These are phyloP conservation scores for Cyclocybe cylindracea DNA, from an alignment of 768 basidiomycete genomes.

Conservation along the genomic window DNA sequence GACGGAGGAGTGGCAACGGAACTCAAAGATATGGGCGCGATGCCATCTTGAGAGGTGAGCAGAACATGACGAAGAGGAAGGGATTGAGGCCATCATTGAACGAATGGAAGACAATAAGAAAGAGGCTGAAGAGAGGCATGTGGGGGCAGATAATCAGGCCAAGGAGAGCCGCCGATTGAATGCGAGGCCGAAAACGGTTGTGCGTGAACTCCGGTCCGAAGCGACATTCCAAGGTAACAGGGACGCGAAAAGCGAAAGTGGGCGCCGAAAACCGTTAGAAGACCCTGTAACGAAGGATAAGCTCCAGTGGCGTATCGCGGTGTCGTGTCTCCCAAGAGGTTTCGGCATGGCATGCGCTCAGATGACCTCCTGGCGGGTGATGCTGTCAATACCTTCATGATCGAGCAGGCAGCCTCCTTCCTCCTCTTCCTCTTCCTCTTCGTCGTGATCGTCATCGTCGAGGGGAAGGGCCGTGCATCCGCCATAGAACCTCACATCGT, in stretches of 20 bases:
- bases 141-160: too few relatives aligned
- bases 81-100: too few relatives aligned
- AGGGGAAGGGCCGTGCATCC: background rate
- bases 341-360: constrained; percentile 5
- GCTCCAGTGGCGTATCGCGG: background rate
- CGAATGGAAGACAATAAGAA: too few relatives aligned
- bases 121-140: too few relatives aligned
- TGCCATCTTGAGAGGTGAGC: too few relatives aligned
- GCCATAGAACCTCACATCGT: constrained; percentile 7
- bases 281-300: background rate
- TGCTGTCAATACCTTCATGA: constrained; percentile 27
- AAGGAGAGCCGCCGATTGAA: too few relatives aligned
- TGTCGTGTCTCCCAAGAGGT: background rate
- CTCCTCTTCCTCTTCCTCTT: constrained; percentile 21
- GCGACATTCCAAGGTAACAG: too few relatives aligned
- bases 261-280: background rate
- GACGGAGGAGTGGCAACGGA: background rate
- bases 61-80: too few relatives aligned
- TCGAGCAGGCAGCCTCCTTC: constrained; percentile 27
- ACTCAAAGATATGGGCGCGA: too few relatives aligned
- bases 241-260: too few relatives aligned
- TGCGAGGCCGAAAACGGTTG: too few relatives aligned
- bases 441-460: background rate
- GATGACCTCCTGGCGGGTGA: constrained; percentile 29
- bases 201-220: too few relatives aligned